Percentiles rank a stretch among this genome's conserved stretches.
Evolutionary conservation across 768 basidiomycete species (phyloP).

Genomic region (Trametes cingulata): DNA sequence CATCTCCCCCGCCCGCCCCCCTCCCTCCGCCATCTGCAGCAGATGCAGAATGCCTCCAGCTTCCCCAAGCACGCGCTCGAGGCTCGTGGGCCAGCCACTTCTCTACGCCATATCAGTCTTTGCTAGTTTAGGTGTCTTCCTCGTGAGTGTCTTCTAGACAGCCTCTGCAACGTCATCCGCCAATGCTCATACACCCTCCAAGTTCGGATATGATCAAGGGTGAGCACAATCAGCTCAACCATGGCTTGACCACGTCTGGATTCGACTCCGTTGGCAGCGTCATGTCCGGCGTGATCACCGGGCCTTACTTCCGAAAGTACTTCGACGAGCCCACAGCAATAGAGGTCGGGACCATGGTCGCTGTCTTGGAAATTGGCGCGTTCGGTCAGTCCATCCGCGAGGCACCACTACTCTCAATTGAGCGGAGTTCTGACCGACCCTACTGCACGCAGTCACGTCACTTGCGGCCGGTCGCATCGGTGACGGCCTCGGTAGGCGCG

Average conservation of each 20-base stretch:
- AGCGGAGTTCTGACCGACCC: constrained; percentile 11
- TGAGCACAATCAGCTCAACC: constrained; percentile 31
- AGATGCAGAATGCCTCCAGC: constrained; percentile 56
- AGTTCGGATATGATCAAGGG: constrained; percentile 93
- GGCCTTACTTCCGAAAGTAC: constrained; percentile 77
- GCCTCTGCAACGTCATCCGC: not conserved
- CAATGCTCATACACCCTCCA: constrained; percentile 14
- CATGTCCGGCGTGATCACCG: constrained; percentile 91
- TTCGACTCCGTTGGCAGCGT: constrained; percentile 47
- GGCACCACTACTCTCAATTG: not conserved
- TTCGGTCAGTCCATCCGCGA: constrained; percentile 57
- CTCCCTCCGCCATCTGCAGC: constrained; percentile 17
- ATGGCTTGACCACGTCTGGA: constrained; percentile 1
- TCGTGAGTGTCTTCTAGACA: constrained; percentile 53
- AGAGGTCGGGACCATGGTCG: constrained; percentile 91
- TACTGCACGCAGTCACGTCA: constrained; percentile 66
- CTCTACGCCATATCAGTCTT: constrained; percentile 81
- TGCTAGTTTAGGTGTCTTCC: constrained; percentile 82
- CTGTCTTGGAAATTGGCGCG: constrained; percentile 91
- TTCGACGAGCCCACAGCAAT: constrained; percentile 77
- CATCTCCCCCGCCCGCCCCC: constrained; percentile 11
- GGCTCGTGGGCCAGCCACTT: constrained; percentile 75
- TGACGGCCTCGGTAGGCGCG: constrained; percentile 81
- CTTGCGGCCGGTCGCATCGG: constrained; percentile 87
- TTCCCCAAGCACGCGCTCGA: constrained; percentile 37